phyloP scores from a whole-genome alignment of 1,139 yeast species.

The Hansenula lynferdii region DNA sequence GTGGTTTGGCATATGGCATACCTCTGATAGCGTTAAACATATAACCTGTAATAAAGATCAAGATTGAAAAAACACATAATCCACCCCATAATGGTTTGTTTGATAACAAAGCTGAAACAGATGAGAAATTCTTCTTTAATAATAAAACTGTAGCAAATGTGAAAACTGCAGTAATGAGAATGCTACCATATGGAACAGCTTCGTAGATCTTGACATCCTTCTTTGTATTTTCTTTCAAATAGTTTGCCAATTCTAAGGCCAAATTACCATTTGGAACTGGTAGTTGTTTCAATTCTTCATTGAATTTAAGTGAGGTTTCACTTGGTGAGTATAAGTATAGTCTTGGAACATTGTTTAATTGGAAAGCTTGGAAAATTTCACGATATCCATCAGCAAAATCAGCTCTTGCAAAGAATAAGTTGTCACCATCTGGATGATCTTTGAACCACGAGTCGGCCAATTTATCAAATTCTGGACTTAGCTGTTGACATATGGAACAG shows the following conservation, averaged over 20 bases:
- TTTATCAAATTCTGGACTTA: slow-evolving; percentile 55
- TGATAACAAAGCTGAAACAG: slow-evolving; percentile 28
- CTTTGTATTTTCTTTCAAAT: slow-evolving; percentile 17
- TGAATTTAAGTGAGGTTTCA: slow-evolving; percentile 26
- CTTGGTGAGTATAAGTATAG: slow-evolving; percentile 62
- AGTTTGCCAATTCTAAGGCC: slow-evolving; percentile 31
- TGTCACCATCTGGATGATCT: slow-evolving; percentile 41
- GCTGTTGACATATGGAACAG: slow-evolving; percentile 73
- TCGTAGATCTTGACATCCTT: slow-evolving; percentile 36
- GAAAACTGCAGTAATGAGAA: slow-evolving; percentile 38
- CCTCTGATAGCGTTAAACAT: slow-evolving; percentile 89
- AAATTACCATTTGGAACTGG: slow-evolving; percentile 44
- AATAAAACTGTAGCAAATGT: slow-evolving; percentile 25
- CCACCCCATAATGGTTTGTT: slow-evolving; percentile 64
- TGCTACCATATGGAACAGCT: slow-evolving; percentile 53
- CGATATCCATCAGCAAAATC: slow-evolving; percentile 58
- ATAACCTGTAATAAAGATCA: slow-evolving; percentile 81
- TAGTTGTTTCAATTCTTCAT: slow-evolving; percentile 37
- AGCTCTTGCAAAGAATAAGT: slow-evolving; percentile 65
- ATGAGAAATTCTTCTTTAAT: slow-evolving; percentile 26
- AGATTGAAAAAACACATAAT: slow-evolving; percentile 51
- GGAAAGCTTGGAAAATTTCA: slow-evolving; percentile 48
- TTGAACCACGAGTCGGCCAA: slow-evolving; percentile 57
- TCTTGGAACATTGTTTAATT: slow-evolving; percentile 76
- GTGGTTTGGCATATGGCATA: slow-evolving; percentile 62